A percentile compares a stretch with the other conserved stretches of the same genome.
These are phyloP conservation scores for Hippophae tibetana DNA, from an alignment of 306 rosid species.

Conservation along the genomic window DNA sequence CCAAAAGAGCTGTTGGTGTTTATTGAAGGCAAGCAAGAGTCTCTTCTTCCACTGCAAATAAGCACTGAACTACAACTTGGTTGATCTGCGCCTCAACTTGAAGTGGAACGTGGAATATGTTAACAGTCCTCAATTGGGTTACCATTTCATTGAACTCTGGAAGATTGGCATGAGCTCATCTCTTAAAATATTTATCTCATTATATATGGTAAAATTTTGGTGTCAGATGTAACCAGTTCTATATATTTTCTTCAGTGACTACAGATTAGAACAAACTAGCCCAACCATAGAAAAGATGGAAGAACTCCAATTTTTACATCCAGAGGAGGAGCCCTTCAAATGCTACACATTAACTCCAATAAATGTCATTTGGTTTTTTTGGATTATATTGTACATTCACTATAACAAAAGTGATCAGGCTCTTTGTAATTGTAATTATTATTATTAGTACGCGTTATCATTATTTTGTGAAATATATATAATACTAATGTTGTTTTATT, in stretches of 20 bases:
- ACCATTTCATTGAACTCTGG: conserved; percentile 26
- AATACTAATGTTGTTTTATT: conserved; percentile 18
- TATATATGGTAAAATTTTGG: conserved; percentile 36
- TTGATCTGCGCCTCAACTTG: conserved; percentile 16
- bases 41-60: conserved; percentile 49
- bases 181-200: conserved; percentile 34
- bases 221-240: conserved; percentile 26
- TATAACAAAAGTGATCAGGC: conserved; percentile 29
- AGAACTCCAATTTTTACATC: conserved; percentile 18
- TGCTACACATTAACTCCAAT: conserved; percentile 18
- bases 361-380: conserved; percentile 11
- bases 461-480: conserved; percentile 22
- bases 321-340: conserved; percentile 21
- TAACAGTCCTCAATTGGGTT: conserved; percentile 18
- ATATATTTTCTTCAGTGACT: conserved; percentile 24
- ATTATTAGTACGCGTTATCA: conserved; percentile 22
- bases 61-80: conserved; percentile 20
- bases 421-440: conserved; percentile 43
- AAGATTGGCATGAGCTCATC: conserved; percentile 25
- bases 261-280: conserved; percentile 7
- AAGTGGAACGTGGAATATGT: conserved; percentile 23
- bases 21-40: conserved; percentile 45
- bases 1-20: conserved; percentile 65
- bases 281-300: conserved; percentile 14
- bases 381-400: conserved; percentile 49